phyloP scores from a whole-genome alignment of 345 rosid genomes.

The Syzygium aromaticum region DNA sequence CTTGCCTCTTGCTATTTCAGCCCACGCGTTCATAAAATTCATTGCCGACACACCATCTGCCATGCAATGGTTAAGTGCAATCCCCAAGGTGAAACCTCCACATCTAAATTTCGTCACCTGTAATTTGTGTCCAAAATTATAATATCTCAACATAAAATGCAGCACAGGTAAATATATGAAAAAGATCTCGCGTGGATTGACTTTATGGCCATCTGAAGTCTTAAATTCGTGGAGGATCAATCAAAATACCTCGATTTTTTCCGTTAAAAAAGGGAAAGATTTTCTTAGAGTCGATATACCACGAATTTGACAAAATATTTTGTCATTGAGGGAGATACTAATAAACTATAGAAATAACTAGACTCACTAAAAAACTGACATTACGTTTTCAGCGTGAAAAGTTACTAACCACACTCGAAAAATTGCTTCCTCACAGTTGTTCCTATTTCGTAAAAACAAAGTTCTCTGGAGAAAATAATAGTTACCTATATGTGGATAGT shows the following conservation, averaged over 20 bases:
- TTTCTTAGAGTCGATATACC: neutral
- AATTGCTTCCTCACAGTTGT: neutral
- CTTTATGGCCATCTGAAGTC: neutral
- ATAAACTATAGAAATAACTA: neutral
- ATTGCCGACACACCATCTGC: neutral
- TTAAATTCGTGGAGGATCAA: neutral
- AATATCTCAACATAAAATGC: neutral
- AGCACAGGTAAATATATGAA: neutral
- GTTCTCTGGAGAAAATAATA: neutral
- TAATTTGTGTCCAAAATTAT: neutral
- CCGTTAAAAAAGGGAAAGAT: neutral
- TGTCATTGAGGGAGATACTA: neutral
- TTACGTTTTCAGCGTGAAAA: neutral
- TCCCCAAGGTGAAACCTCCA: neutral
- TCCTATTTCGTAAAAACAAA: too few relatives aligned
- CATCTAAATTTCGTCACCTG: neutral
- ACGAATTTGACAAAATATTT: neutral
- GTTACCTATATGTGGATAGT: neutral
- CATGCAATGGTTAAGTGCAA: neutral
- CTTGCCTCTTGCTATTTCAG: neutral
- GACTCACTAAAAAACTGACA: neutral
- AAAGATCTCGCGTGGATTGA: neutral
- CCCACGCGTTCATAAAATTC: neutral
- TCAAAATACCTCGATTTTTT: neutral
- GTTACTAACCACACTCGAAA: neutral